These are phyloP conservation scores for Hygrocybe coccinea DNA, from an alignment of 768 basidiomycete genomes.

Conservation along the genomic window DNA sequence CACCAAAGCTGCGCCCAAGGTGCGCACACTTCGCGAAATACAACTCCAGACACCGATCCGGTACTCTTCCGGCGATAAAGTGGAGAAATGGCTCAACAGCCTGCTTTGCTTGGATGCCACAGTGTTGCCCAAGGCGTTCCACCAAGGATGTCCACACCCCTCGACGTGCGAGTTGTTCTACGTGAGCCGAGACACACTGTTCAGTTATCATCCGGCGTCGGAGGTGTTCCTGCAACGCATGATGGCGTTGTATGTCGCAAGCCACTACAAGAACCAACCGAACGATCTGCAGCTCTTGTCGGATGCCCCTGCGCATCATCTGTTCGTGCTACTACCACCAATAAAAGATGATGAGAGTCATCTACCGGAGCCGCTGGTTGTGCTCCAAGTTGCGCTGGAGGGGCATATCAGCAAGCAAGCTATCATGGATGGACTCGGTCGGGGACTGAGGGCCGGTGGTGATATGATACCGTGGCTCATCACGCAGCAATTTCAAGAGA, in stretches of 20 bases:
- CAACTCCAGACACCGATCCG: slow-evolving; percentile 94
- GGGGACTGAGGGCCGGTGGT: slow-evolving; percentile 82
- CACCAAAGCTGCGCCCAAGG: slow-evolving; percentile 55
- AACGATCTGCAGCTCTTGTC: slow-evolving; percentile 97
- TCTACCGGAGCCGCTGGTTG: slow-evolving; percentile 92
- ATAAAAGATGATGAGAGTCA: slow-evolving; percentile 85
- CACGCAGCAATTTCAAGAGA: slow-evolving; percentile 93
- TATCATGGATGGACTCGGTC: slow-evolving; percentile 79
- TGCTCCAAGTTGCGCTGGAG: slow-evolving; percentile 93
- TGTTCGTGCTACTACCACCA: slow-evolving; percentile 93
- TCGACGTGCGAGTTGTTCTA: slow-evolving; percentile 92
- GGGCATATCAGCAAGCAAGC: slow-evolving; percentile 83
- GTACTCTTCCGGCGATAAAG: slow-evolving; percentile 77
- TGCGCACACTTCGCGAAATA: slow-evolving; percentile 83
- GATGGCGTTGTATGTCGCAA: slow-evolving; percentile 97
- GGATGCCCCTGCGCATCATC: slow-evolving; percentile 94
- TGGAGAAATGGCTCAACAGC: slow-evolving; percentile 92
- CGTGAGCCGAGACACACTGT: slow-evolving; percentile 92
- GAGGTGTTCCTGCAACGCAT: slow-evolving; percentile 96
- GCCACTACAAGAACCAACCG: slow-evolving; percentile 98
- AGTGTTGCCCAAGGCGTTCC: slow-evolving; percentile 38
- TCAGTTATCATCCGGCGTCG: slow-evolving; percentile 96
- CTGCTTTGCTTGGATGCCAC: slow-evolving; percentile 90
- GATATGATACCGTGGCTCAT: slow-evolving; percentile 99
- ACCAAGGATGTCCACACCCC: slow-evolving; percentile 88